Conservation (phyloP, 2,329 filamentous ascomycete species). For the Alternaria arbusti region DNA sequence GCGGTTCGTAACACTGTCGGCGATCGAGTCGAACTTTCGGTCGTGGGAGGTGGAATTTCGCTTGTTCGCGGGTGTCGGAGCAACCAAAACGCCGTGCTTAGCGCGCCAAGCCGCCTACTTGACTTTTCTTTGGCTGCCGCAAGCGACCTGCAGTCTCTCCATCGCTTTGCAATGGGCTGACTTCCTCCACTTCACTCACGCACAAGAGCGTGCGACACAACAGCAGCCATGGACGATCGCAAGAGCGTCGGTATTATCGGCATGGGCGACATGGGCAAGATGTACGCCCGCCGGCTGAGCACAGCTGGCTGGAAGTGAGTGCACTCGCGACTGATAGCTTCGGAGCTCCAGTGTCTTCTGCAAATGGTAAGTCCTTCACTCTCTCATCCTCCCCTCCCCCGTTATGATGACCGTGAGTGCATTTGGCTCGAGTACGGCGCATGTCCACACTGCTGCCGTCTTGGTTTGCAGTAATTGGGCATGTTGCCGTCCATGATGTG, state of each 20-base stretch:
- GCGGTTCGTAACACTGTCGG: conserved; percentile 33
- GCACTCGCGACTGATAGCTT: conserved; percentile 24
- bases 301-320: conserved; percentile 95
- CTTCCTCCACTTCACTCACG: conserved; percentile 28
- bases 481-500: conserved; percentile 91
- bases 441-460: conserved; percentile 72
- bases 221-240: conserved; percentile 60
- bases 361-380: conserved; percentile 35
- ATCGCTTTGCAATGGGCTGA: conserved; percentile 38
- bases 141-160: conserved; percentile 13
- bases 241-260: conserved; percentile 93
- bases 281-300: conserved; percentile 91
- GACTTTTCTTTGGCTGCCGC: conserved; percentile 29
- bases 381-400: conserved; percentile 17
- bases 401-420: conserved; percentile 99
- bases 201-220: conserved; percentile 28
- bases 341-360: conserved; percentile 8
- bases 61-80: conserved; percentile 24
- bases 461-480: conserved; percentile 67
- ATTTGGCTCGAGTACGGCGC: conserved; percentile 99
- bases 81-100: conserved; percentile 19
- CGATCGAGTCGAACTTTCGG: conserved; percentile 27
- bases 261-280: conserved; percentile 99
- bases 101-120: conserved; percentile 15
- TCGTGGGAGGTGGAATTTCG: conserved; percentile 19